A percentile compares a stretch with the other conserved stretches of the same genome.
phyloP scores from a whole-genome alignment of 2,329 filamentous ascomycete species.

The Talaromyces atroroseus region DNA sequence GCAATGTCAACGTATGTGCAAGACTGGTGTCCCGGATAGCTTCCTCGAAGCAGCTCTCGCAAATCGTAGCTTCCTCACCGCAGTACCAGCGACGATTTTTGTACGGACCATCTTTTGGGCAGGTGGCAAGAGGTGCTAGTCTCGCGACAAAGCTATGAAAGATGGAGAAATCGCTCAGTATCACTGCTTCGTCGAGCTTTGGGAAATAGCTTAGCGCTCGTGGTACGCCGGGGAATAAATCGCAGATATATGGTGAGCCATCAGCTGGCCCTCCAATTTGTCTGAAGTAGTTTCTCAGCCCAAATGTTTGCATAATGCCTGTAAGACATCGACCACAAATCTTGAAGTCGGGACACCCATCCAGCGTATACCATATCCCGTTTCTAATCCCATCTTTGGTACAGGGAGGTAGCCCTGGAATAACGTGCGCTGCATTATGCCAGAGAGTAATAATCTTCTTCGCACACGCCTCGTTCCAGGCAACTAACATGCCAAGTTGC shows the following conservation, averaged over 20 bases:
- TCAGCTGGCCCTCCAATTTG: background rate
- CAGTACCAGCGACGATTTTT: constrained; percentile 7
- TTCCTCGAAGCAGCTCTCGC: constrained; percentile 12
- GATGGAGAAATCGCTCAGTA: constrained; percentile 1
- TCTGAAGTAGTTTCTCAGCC: constrained; percentile 3
- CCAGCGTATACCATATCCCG: constrained; percentile 8
- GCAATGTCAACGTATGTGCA: background rate
- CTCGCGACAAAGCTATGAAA: constrained; percentile 6
- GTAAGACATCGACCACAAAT: constrained; percentile 7
- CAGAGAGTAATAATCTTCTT: constrained; percentile 3
- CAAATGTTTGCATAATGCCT: constrained; percentile 2
- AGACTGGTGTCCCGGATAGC: constrained; percentile 5
- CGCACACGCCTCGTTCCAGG: constrained; percentile 6
- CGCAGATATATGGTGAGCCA: constrained; percentile 5
- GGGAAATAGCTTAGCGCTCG: constrained; percentile 4
- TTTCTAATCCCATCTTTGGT: constrained; percentile 7
- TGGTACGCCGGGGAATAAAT: background rate
- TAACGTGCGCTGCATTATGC: constrained; percentile 8
- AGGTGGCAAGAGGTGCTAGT: background rate
- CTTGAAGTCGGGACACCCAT: background rate
- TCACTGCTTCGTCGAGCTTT: constrained; percentile 6
- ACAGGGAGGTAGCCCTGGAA: background rate
- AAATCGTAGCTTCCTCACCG: constrained; percentile 10
- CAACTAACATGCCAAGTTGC: constrained; percentile 1
- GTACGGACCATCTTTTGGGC: constrained; percentile 4